Conservation (phyloP, 345 rosid species). For the Citrus sp. region DNA sequence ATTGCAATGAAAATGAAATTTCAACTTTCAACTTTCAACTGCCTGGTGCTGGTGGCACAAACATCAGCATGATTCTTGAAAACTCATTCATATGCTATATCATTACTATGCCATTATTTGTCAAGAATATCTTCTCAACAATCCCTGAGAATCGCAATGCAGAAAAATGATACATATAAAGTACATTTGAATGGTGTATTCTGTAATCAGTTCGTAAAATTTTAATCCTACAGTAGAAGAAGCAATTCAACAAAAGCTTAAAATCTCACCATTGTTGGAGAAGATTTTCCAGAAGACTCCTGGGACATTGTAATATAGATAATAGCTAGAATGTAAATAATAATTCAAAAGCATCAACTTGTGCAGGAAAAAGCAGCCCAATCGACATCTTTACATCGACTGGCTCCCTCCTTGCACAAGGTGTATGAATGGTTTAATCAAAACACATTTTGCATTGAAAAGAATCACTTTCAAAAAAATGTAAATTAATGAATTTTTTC, state of each 20-base stretch:
- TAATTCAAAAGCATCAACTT: not conserved
- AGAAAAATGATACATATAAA: too few species aligned
- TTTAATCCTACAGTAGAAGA: too few species aligned
- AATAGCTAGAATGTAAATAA: not conserved
- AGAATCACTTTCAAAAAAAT: not conserved
- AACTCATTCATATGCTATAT: too few species aligned
- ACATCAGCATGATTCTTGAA: too few species aligned
- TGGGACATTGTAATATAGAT: not conserved
- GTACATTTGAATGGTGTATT: too few species aligned
- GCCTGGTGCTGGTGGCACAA: too few species aligned
- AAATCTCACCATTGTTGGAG: too few species aligned
- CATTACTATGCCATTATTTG: not conserved
- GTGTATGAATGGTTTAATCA: not conserved
- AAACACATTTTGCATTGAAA: not conserved
- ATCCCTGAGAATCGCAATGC: not conserved
- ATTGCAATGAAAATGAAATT: too few species aligned
- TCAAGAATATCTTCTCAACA: not conserved
- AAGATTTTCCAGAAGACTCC: not conserved
- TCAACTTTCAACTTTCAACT: too few species aligned
- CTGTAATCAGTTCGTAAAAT: too few species aligned
- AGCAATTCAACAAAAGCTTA: too few species aligned
- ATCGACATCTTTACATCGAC: not conserved
- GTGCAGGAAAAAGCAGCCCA: not conserved
- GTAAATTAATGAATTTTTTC: not conserved
- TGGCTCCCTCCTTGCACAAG: not conserved